A percentile compares a stretch with the other conserved stretches of the same genome.
These are phyloP conservation scores for Entoloma clypeatum DNA, from an alignment of 1,284 basidiomycete genomes.

Conservation along the genomic window DNA sequence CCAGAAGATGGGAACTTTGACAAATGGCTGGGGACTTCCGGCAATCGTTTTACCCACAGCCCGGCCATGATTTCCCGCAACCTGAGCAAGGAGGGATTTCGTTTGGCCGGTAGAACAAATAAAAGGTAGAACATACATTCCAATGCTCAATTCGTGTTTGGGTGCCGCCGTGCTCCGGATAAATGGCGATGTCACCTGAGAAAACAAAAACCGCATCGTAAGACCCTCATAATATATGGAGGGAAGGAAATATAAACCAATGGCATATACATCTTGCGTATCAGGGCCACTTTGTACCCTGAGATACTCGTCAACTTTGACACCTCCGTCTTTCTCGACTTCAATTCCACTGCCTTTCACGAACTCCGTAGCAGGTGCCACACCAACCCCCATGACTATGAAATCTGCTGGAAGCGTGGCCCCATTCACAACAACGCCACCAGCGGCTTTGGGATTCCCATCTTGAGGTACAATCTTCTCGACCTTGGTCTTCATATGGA, in stretches of 20 bases:
- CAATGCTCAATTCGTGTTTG: conserved; percentile 82
- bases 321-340: conserved; percentile 76
- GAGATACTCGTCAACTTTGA: conserved; percentile 80
- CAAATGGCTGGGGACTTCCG: conserved; percentile 59
- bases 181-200: conserved; percentile 80
- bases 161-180: conserved; percentile 61
- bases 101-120: not conserved
- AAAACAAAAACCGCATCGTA: not conserved
- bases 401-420: conserved; percentile 73
- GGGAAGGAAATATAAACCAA: conserved; percentile 48
- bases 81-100: conserved; percentile 39
- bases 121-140: conserved; percentile 52
- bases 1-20: conserved; percentile 90
- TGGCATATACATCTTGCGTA: conserved; percentile 72
- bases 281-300: conserved; percentile 49
- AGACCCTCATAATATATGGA: not conserved
- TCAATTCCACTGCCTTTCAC: conserved; percentile 68
- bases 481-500: conserved; percentile 77
- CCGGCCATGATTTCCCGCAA: conserved; percentile 83
- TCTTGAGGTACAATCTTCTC: conserved; percentile 67
- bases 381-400: conserved; percentile 88
- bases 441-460: conserved; percentile 43
- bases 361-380: conserved; percentile 81
- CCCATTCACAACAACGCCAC: conserved; percentile 69
- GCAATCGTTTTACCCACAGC: conserved; percentile 78